These are phyloP conservation scores for Parastagonospora nodorum DNA, from an alignment of 2,329 filamentous ascomycete species.

Conservation along the genomic window DNA sequence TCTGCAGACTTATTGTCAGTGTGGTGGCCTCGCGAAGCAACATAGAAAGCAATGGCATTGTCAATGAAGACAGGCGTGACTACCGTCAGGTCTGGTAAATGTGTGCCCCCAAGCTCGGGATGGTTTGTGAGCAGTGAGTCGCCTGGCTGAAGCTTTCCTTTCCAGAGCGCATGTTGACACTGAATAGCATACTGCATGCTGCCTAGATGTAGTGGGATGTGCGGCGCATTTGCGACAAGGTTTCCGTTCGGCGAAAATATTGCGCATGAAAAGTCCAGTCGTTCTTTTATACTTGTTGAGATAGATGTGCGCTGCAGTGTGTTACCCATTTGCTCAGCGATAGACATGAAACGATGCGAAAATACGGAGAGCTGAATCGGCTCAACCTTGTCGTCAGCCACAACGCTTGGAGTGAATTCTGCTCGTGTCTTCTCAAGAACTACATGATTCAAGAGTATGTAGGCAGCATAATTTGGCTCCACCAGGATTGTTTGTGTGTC, in stretches of 20 bases:
- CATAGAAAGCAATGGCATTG: no score
- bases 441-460: conserved; percentile 59
- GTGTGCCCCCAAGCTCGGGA: conserved; percentile 47
- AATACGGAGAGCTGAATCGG: conserved; percentile 62
- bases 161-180: conserved; percentile 45
- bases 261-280: conserved; percentile 52
- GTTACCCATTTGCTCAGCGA: conserved; percentile 64
- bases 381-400: conserved; percentile 38
- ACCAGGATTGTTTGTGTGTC: conserved; percentile 88
- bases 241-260: conserved; percentile 50
- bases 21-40: conserved; percentile 48
- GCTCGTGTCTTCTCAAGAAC: neutral
- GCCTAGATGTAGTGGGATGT: conserved; percentile 51
- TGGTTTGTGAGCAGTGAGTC: conserved; percentile 52
- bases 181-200: conserved; percentile 52
- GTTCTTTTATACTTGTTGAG: conserved; percentile 55
- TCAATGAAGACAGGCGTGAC: conserved; percentile 50
- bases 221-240: conserved; percentile 51
- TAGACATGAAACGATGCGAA: conserved; percentile 63
- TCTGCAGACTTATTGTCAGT: neutral
- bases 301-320: conserved; percentile 62
- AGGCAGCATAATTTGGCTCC: conserved; percentile 72
- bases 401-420: neutral
- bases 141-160: conserved; percentile 40
- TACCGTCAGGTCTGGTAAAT: conserved; percentile 51